Percentiles rank a stretch among this genome's conserved stretches.
Evolutionary conservation across 192 early-diverging fungal species (phyloP).

Genomic region (Coemansia sp.): DNA sequence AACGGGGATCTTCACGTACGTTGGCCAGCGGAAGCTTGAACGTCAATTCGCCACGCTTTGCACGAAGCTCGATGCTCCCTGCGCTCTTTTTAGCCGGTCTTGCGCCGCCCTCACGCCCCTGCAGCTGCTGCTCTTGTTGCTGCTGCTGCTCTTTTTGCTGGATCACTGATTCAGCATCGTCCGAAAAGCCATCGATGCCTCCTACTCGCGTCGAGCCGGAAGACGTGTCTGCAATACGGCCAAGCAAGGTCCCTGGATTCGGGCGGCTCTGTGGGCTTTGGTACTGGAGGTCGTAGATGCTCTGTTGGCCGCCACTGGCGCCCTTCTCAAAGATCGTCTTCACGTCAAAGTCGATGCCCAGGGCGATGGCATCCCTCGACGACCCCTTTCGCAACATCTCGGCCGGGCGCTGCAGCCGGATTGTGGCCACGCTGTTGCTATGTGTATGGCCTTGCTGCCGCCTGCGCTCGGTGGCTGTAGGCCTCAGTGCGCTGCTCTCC

Average conservation of each 20-base stretch:
- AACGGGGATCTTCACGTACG: slow-evolving; percentile 29
- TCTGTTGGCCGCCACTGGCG: neutral
- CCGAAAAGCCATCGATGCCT: neutral
- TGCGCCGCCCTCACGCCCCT: neutral
- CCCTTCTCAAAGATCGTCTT: slow-evolving; percentile 32
- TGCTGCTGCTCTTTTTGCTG: neutral
- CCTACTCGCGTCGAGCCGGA: neutral
- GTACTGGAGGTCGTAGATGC: slow-evolving; percentile 9
- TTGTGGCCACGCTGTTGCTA: slow-evolving; percentile 48
- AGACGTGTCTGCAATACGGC: neutral
- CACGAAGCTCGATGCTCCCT: slow-evolving; percentile 23
- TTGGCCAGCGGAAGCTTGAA: slow-evolving; percentile 26
- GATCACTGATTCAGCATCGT: neutral
- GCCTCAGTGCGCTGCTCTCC: slow-evolving; percentile 5
- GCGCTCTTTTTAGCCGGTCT: slow-evolving; percentile 14
- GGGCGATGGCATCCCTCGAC: slow-evolving; percentile 45
- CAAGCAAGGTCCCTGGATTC: neutral
- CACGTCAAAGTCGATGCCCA: slow-evolving; percentile 52
- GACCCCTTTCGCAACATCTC: slow-evolving; percentile 51
- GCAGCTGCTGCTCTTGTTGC: neutral
- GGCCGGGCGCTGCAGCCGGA: slow-evolving; percentile 53
- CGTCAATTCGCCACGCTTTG: slow-evolving; percentile 33
- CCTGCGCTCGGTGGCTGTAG: slow-evolving; percentile 10
- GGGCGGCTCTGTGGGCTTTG: neutral
- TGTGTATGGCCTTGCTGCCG: slow-evolving; percentile 29